Percentiles rank a stretch among this genome's conserved stretches.
Conservation (phyloP, 2,329 filamentous ascomycete species). For the Penicillium sp. region DNA sequence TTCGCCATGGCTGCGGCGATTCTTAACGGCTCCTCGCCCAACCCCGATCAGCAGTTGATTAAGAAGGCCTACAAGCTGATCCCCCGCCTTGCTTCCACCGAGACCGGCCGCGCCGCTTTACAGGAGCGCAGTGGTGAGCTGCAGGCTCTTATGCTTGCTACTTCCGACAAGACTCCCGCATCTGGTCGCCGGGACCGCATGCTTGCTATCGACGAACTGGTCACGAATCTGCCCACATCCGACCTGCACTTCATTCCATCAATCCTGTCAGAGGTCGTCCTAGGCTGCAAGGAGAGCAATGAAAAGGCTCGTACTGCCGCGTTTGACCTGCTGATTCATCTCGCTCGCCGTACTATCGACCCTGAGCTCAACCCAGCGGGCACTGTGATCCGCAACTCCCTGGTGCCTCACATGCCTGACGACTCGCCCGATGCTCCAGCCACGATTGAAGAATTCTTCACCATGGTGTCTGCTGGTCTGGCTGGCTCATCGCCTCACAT, state of each 20-base stretch:
- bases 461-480: slow-evolving; percentile 95
- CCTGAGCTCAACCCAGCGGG: slow-evolving; percentile 57
- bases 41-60: slow-evolving; percentile 80
- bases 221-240: slow-evolving; percentile 73
- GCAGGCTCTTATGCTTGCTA: slow-evolving; percentile 76
- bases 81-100: slow-evolving; percentile 80
- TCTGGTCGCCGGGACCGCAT: slow-evolving; percentile 86
- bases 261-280: slow-evolving; percentile 89
- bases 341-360: slow-evolving; percentile 79
- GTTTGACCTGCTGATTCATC: slow-evolving; percentile 84
- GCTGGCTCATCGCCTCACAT: slow-evolving; percentile 93
- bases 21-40: slow-evolving; percentile 61
- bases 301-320: slow-evolving; percentile 88
- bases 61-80: slow-evolving; percentile 99
- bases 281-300: slow-evolving; percentile 96
- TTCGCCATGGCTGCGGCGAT: slow-evolving; percentile 86
- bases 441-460: slow-evolving; percentile 92
- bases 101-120: slow-evolving; percentile 74
- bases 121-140: slow-evolving; percentile 74
- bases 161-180: slow-evolving; percentile 80
- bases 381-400: slow-evolving; percentile 80
- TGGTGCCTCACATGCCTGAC: slow-evolving; percentile 81
- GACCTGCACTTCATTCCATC: slow-evolving; percentile 92
- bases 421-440: slow-evolving; percentile 77
- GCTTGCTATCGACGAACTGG: slow-evolving; percentile 75